Evolutionary conservation across 192 early-diverging fungal species (phyloP).

Genomic region (Podila clonocystis): DNA sequence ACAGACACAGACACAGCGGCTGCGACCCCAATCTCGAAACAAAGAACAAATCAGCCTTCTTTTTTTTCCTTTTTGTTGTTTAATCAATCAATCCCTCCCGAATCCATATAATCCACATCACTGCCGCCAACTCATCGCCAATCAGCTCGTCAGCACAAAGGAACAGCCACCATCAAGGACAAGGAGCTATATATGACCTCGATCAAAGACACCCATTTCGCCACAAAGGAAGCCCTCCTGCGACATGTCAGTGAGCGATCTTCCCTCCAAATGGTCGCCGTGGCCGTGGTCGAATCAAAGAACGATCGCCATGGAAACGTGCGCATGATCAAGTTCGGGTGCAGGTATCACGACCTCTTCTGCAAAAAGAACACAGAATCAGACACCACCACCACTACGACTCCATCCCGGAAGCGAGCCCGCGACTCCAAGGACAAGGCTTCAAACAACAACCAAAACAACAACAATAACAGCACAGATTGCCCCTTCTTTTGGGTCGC

Average conservation of each 20-base stretch:
- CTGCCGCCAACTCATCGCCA: too few species aligned
- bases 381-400: neutral
- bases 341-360: conserved; percentile 1
- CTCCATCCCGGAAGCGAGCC: conserved; percentile 1
- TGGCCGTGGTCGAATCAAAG: neutral
- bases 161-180: too few species aligned
- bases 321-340: conserved; percentile 1
- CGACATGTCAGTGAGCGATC: conserved; percentile 2
- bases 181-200: neutral
- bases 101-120: too few species aligned
- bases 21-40: too few species aligned
- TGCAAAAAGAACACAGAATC: conserved; percentile 1
- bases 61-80: too few species aligned
- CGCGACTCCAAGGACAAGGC: neutral
- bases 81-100: too few species aligned
- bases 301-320: conserved; percentile 4
- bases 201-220: conserved; percentile 1
- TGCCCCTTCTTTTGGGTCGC: neutral
- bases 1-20: too few species aligned
- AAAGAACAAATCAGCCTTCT: too few species aligned
- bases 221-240: conserved; percentile 4
- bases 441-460: neutral
- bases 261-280: conserved; percentile 3
- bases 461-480: neutral
- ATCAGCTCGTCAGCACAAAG: too few species aligned